Evolutionary conservation across 2,329 filamentous ascomycete species (phyloP).

Genomic region (Clarireedia paspali): DNA sequence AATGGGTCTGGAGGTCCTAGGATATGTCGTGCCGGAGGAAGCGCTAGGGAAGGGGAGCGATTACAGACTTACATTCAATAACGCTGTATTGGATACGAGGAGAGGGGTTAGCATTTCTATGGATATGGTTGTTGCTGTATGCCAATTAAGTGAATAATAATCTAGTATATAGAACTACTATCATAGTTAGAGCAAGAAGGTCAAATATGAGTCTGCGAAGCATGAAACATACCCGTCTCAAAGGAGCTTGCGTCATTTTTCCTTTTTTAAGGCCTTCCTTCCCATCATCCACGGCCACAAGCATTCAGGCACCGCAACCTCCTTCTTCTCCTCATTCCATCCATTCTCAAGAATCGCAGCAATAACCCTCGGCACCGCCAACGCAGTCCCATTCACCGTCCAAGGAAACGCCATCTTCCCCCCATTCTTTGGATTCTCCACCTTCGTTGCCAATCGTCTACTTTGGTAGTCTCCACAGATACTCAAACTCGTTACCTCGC

Average conservation of each 20-base stretch:
- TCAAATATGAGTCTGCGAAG: not conserved
- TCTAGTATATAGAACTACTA: no score
- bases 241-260: not conserved
- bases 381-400: conserved; percentile 88
- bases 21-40: no score
- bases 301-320: conserved; percentile 70
- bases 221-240: not conserved
- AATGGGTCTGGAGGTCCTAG: not conserved
- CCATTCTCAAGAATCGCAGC: conserved; percentile 86
- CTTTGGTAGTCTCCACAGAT: conserved; percentile 95
- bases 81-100: no score
- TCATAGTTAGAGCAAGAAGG: no score
- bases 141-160: no score
- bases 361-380: conserved; percentile 83
- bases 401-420: conserved; percentile 67
- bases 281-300: conserved; percentile 81
- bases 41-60: no score
- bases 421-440: conserved; percentile 44
- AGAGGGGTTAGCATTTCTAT: no score
- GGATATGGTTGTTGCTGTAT: no score
- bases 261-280: conserved; percentile 47
- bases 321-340: conserved; percentile 64
- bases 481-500: conserved; percentile 84
- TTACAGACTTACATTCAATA: no score
- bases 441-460: conserved; percentile 68